Base-by-base conservation (phyloP, 2,329 filamentous ascomycete genomes). In the Phialocephala sp. region DNA sequence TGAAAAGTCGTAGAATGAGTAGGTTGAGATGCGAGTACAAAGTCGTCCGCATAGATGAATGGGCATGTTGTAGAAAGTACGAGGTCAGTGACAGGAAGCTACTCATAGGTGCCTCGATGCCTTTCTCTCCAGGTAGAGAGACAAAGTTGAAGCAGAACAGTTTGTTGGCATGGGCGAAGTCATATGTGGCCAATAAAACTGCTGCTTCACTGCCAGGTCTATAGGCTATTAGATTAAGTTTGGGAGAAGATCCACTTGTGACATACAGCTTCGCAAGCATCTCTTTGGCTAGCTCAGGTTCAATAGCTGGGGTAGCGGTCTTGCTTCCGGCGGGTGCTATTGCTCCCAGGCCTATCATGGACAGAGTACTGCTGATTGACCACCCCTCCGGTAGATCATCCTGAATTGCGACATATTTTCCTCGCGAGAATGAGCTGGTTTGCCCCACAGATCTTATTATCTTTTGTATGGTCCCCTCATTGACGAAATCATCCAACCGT, bases 101-200 rank as follows among this genome's bases (percentile, higher is more conserved):
- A 56, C 90, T 88, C 68, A 99, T 89, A 0, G 94, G 91, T 1
- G 89, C 85, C 73, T 94, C 89, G 58, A 87, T 83, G 50, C 83
- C 86, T 71, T 89, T 89, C 58, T 89, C 87, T 0, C 88, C 79
- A 6, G 85, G 75, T 27, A 88, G 76, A 2, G 87, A 89, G 60
- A 97, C 87, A 52, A 99, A 80, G 72, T 91, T 94, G 76, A 92
- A 91, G 77, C 92, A 94, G 78, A 99, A 98, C 9, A 97, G 84
- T 79, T 97, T 98, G 81, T 98, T 99, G 39, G 94, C 91, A 75
- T 97, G 91, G 2, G 89, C 89, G 76, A 98, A 98, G 77, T 98
- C 95, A 76, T 98, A 99, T 0, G 92, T 90, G 0, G 93, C 89
- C 39, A 99, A 84, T 4, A 98, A 80, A 2, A 96, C 84, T 4